Percentiles rank a stretch among this genome's conserved stretches.
phyloP scores from a whole-genome alignment of 257 asterid species.

The Eustoma russellianum region DNA sequence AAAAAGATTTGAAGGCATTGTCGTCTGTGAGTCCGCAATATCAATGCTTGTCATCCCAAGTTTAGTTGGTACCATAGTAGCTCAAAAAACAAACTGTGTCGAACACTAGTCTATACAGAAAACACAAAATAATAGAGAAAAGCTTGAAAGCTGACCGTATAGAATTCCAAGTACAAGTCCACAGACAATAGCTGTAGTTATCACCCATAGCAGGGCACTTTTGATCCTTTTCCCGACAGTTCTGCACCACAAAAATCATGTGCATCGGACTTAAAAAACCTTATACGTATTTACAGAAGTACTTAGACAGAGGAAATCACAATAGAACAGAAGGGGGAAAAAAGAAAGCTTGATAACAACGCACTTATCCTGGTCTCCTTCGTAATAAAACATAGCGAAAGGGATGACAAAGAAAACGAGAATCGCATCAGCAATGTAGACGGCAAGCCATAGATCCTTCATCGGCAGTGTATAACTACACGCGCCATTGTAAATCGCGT shows the following conservation, averaged over 20 bases:
- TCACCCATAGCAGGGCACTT: conserved; percentile 84
- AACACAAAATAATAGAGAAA: background rate
- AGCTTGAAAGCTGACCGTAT: conserved; percentile 44
- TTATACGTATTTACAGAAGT: background rate
- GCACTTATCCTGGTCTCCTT: conserved; percentile 96
- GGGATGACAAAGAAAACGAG: conserved; percentile 92
- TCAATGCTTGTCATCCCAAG: no score
- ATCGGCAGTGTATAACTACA: conserved; percentile 92
- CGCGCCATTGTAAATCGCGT: conserved; percentile 90
- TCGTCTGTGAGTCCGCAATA: no score
- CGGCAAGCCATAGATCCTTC: conserved; percentile 91
- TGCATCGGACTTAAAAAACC: background rate
- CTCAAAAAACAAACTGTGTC: no score
- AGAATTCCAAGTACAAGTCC: conserved; percentile 77
- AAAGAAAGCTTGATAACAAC: conserved; percentile 3
- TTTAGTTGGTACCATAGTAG: no score
- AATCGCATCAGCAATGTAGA: conserved; percentile 75
- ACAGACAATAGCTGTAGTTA: conserved; percentile 74
- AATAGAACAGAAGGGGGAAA: background rate
- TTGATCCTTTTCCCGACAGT: conserved; percentile 76
- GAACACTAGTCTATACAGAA: background rate
- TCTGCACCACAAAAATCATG: conserved; percentile 39
- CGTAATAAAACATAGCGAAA: conserved; percentile 94
- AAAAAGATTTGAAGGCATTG: no score
- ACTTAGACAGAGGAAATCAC: background rate